These are phyloP conservation scores for Didymellaceae sp. DNA, from an alignment of 2,329 filamentous ascomycete genomes.

Conservation along the genomic window DNA sequence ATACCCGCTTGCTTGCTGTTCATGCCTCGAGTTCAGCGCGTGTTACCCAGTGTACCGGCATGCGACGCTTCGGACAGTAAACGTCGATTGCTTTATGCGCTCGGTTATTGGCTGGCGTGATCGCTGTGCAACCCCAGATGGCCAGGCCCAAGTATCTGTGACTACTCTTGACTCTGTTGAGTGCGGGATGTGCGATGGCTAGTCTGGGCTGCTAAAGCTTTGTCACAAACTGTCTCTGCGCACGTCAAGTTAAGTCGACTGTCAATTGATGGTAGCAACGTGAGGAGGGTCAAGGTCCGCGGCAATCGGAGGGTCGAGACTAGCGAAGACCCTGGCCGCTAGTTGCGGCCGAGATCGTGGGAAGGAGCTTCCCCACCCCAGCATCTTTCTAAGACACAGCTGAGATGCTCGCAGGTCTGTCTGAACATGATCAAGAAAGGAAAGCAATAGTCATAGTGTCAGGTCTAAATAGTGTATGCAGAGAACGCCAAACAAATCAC, in stretches of 20 bases:
- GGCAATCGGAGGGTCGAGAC: not conserved
- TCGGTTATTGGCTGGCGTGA: conserved; percentile 7
- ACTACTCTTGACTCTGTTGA: not conserved
- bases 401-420: not conserved
- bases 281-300: conserved; percentile 6
- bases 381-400: conserved; percentile 1
- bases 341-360: conserved; percentile 8
- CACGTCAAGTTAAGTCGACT: conserved; percentile 1
- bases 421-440: not conserved
- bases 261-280: conserved; percentile 7
- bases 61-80: conserved; percentile 3
- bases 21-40: conserved; percentile 18
- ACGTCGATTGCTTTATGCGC: conserved; percentile 1
- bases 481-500: not conserved
- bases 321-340: conserved; percentile 10
- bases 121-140: conserved; percentile 2
- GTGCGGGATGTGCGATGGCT: not conserved
- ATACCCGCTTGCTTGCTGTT: conserved; percentile 50
- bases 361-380: conserved; percentile 3
- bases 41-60: conserved; percentile 2
- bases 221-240: not conserved
- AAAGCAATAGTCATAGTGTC: conserved; percentile 3
- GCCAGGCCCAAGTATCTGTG: not conserved
- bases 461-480: conserved; percentile 1
- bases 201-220: not conserved